A percentile compares a stretch with the other conserved stretches of the same genome.
Evolutionary conservation across 805 yeast genomes (phyloP).

Genomic region (Candida namnaoensis): DNA sequence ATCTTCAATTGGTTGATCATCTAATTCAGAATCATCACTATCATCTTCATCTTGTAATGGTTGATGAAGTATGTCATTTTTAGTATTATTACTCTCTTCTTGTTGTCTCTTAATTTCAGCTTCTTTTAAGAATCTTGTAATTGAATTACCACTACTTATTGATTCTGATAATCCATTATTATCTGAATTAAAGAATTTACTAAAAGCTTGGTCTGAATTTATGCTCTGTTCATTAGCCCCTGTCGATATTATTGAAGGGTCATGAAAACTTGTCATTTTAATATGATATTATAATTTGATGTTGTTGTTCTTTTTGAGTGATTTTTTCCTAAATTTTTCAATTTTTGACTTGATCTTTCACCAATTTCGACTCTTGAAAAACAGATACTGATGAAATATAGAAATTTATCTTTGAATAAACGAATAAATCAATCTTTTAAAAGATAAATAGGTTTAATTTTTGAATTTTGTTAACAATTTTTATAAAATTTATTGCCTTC

Average conservation of each 20-base stretch:
- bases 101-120: conserved; percentile 16
- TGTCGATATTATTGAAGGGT: conserved; percentile 12
- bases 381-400: no score
- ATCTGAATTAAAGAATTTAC: no score
- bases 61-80: background rate
- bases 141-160: conserved; percentile 11
- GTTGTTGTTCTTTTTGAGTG: background rate
- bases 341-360: no score
- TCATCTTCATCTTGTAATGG: background rate
- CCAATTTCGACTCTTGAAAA: no score
- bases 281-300: no score
- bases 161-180: background rate
- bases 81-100: conserved; percentile 9
- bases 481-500: no score
- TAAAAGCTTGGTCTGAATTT: no score
- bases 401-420: no score
- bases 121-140: conserved; percentile 14
- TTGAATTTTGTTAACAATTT: no score
- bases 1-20: background rate
- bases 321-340: no score
- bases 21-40: background rate
- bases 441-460: no score
- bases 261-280: conserved; percentile 10
- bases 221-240: background rate
- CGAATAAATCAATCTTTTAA: no score